Percentiles rank a stretch among this genome's conserved stretches.
phyloP scores from a whole-genome alignment of 164 flowering plant genomes.

The Houttuynia cordata region DNA sequence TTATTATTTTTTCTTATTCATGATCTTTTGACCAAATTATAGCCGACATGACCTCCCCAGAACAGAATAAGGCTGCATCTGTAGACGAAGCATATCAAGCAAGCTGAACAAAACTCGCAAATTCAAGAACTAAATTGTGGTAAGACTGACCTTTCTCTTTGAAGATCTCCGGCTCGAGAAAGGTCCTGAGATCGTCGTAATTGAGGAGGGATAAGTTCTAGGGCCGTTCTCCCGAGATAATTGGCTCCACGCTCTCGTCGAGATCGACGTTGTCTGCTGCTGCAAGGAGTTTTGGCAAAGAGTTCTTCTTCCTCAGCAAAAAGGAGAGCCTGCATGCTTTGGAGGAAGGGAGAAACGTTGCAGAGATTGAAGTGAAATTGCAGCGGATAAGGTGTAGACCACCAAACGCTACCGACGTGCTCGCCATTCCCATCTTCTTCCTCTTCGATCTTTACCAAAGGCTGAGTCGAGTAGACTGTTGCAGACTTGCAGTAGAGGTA shows the following conservation, averaged over 20 bases:
- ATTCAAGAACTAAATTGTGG: not conserved
- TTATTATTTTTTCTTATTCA: too few species aligned
- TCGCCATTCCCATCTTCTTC: slow-evolving; percentile 4
- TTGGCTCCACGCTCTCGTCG: slow-evolving; percentile 14
- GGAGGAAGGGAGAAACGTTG: not conserved
- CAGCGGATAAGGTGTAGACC: not conserved
- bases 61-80: slow-evolving; percentile 19
- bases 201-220: slow-evolving; percentile 24
- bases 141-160: slow-evolving; percentile 15
- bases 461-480: too few species aligned
- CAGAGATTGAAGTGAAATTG: not conserved
- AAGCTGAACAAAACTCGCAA: not conserved
- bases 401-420: not conserved
- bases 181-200: slow-evolving; percentile 23
- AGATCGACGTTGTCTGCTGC: slow-evolving; percentile 8
- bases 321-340: slow-evolving; percentile 1
- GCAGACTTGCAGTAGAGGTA: too few species aligned
- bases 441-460: too few species aligned
- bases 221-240: slow-evolving; percentile 26
- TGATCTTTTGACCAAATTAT: too few species aligned
- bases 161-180: slow-evolving; percentile 24
- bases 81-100: not conserved
- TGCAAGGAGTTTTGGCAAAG: not conserved
- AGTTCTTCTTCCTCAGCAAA: not conserved
- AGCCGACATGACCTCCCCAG: slow-evolving; percentile 22